These are phyloP conservation scores for Gypsophila paniculata DNA, from an alignment of 179 eudicot genomes.

Conservation along the genomic window DNA sequence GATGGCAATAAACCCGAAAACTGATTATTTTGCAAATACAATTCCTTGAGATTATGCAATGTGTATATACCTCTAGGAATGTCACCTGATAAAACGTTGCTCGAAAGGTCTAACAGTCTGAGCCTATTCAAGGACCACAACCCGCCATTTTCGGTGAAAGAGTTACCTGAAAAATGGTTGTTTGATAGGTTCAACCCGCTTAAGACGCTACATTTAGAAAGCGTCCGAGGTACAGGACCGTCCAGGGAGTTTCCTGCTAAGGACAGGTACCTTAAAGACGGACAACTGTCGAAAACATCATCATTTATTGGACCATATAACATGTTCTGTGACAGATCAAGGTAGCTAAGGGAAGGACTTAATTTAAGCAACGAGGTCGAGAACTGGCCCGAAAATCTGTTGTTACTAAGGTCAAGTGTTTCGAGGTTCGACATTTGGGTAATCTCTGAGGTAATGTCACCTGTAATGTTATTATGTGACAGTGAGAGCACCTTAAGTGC, in stretches of 20 bases:
- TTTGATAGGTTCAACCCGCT: conserved; percentile 59
- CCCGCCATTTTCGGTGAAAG: conserved; percentile 31
- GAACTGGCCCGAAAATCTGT: conserved; percentile 52
- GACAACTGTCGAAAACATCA: conserved; percentile 39
- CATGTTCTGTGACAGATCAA: conserved; percentile 64
- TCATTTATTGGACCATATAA: conserved; percentile 67
- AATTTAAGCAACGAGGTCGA: conserved; percentile 31
- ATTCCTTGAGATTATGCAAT: conserved; percentile 64
- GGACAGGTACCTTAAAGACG: conserved; percentile 56
- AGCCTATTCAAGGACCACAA: conserved; percentile 35
- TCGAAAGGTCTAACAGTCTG: conserved; percentile 55
- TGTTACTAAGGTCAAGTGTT: conserved; percentile 65
- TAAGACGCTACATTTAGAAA: conserved; percentile 45
- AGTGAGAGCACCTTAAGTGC: conserved; percentile 51
- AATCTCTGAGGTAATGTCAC: conserved; percentile 44
- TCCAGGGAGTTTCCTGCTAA: conserved; percentile 57
- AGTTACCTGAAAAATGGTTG: conserved; percentile 48
- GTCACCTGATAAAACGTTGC: conserved; percentile 53
- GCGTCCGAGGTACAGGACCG: conserved; percentile 60
- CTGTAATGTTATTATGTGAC: conserved; percentile 59
- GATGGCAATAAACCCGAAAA: conserved; percentile 63
- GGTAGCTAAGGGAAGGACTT: conserved; percentile 43
- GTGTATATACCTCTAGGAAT: conserved; percentile 50
- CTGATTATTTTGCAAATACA: conserved; percentile 56
- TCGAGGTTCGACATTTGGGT: conserved; percentile 42